A percentile compares a stretch with the other conserved stretches of the same genome.
phyloP scores from a whole-genome alignment of 2,329 filamentous ascomycete genomes.

The Exophiala calicioides region DNA sequence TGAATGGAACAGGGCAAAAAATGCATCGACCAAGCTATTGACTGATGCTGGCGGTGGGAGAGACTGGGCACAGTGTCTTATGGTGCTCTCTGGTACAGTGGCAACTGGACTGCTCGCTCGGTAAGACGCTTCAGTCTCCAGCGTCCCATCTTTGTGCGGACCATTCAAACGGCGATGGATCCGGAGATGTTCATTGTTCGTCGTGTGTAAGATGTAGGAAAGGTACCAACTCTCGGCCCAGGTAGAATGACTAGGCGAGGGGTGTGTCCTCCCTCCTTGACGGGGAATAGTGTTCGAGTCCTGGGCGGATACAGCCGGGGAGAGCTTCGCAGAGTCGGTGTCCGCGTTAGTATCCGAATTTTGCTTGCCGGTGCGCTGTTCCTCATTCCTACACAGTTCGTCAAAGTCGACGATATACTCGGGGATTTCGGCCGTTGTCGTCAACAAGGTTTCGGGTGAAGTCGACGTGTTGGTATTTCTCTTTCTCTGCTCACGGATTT shows the following conservation, averaged over 20 bases:
- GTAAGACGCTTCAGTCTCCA: background rate
- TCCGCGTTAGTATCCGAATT: too few relatives aligned
- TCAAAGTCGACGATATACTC: background rate
- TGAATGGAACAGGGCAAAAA: slow-evolving; percentile 59
- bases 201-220: slow-evolving; percentile 5
- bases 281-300: too few relatives aligned
- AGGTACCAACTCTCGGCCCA: slow-evolving; percentile 7
- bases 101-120: slow-evolving; percentile 1
- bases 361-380: too few relatives aligned
- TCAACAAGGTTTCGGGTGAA: background rate
- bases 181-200: slow-evolving; percentile 1
- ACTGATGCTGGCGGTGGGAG: slow-evolving; percentile 2
- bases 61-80: background rate
- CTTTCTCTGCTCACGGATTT: too few relatives aligned
- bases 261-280: slow-evolving; percentile 3
- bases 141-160: too few relatives aligned
- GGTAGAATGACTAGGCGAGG: background rate
- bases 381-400: too few relatives aligned
- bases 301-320: too few relatives aligned
- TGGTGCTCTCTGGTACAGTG: background rate
- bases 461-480: too few relatives aligned
- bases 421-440: background rate
- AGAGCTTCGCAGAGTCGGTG: too few relatives aligned
- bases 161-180: too few relatives aligned
- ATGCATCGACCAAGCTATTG: slow-evolving; percentile 39